Base-by-base conservation (phyloP, 2,329 filamentous ascomycete genomes). In the Clarireedia hainanense region DNA sequence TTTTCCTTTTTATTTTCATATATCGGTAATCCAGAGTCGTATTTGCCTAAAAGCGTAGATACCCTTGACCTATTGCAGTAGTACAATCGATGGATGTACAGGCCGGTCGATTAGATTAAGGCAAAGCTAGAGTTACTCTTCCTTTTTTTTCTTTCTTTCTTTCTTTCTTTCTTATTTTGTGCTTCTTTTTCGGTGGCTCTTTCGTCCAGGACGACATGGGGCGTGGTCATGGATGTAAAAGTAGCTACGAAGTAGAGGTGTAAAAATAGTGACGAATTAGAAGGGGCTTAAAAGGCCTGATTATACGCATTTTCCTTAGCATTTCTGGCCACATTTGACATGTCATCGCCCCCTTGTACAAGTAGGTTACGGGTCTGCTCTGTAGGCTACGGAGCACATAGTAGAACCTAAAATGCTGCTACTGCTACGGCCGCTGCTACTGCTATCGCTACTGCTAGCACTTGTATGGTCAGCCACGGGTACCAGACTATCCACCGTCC, bases 181-280 rank as follows among this genome's bases (percentile, higher is more conserved):
- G 27, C 6, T 30, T 7, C 27, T 30, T 30, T 30, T 30, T 30
- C 20, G 27, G 27, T 30, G 27, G 27, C 27, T 30, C 27, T 30
- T 30, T 9, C 27, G 2, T 30, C 10, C 27, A 30, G 27, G 12
- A 30, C 27, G 27, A 30, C 27, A 30, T 30, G 27, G 27, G 27
- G 27, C 27, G 27, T 30, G 27, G 27, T 3, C 27, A 9, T 30
- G 27, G 20, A 20, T 20, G 20, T 20, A 2, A 20, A 20, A 20
- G 27, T 10, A 30, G 27, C 7, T 7, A 20, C 17, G 17, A 20
- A 1, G 17, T 20, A 12, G 7, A 20, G 7, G 27, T 40, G 15
- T 53, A 53, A 53, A 53, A 53, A 53, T 53, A 53, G 43, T 39
- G 51, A 40, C 51, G 37, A 53, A 47, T 53, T 39, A 23, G 51